Base-by-base conservation (phyloP, 2,329 filamentous ascomycete species). In the Phymatotrichopsis omnivora region DNA sequence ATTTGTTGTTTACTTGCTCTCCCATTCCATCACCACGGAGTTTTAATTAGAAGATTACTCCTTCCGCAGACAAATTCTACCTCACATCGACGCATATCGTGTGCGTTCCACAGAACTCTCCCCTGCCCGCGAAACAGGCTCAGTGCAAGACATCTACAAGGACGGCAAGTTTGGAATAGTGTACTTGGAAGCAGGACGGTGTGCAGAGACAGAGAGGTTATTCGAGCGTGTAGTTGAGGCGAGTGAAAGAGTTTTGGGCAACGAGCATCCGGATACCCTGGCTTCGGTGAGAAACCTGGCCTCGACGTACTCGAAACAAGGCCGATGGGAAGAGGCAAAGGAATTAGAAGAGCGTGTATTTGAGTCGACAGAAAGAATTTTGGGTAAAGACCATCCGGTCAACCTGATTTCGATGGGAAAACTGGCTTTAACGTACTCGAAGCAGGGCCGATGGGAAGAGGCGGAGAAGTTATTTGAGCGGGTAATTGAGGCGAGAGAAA, bases 181-280 rank as follows among this genome's bases (percentile, higher is more conserved):
- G n/a, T n/a, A n/a, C n/a, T n/a, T n/a, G n/a, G n/a, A n/a, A n/a
- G n/a, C n/a, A 39, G 33, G 41, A n/a, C 41, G 24, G 16, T 22
- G 10, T 16, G n/a, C 37, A 14, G 39, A 49, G 10, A 41, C 45
- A 3, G 17, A 37, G 12, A 34, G 39, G 20, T 37, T 46, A 17
- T 22, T 28, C n/a, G 14, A 12, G 12, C 10, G 22, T n/a, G 7
- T 44, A 5, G 20, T 27, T 5, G 23, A 7, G 7, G 14, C 14
- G n/a, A 35, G 20, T 5, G 24, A 16, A 14, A 19, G 25, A 5
- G 4, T 36, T 4, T 19, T 36, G 11, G 40, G 40, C n/a, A 5
- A 33, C 51, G 46, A 52, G 14, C 22, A 44, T 14, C 34, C 48
- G 4, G 22, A 55, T 8, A 53, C 54, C 16, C 51, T 56, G 34